Evolutionary conservation across 495 filamentous ascomycete genomes (phyloP).

Genomic region (Annulohypoxylon nitens): DNA sequence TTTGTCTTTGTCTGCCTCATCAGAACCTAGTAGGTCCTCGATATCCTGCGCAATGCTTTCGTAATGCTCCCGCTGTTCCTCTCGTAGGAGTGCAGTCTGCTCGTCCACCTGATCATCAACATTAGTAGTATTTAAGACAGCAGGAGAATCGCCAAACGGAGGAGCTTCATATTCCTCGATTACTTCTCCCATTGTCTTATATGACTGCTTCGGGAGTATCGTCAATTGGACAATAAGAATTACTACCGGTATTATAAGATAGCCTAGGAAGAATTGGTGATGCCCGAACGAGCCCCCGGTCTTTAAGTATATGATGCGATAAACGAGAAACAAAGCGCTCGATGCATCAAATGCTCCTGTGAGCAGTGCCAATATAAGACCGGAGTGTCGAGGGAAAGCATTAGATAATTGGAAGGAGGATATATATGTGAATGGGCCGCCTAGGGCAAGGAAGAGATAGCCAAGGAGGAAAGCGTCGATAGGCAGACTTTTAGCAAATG

Average conservation of each 20-base stretch:
- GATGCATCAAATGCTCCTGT: constrained; percentile 93
- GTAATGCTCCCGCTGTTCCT: constrained; percentile 72
- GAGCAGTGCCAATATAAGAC: constrained; percentile 84
- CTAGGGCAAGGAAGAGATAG: constrained; percentile 85
- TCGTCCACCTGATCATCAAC: constrained; percentile 73
- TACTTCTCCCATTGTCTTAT: constrained; percentile 90
- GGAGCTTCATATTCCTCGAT: constrained; percentile 73
- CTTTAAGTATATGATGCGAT: constrained; percentile 78
- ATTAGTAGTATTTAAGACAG: constrained; percentile 45
- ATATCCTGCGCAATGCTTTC: constrained; percentile 79
- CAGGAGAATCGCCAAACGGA: constrained; percentile 39
- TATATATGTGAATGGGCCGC: constrained; percentile 92
- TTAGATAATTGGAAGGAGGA: constrained; percentile 94
- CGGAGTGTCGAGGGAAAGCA: constrained; percentile 86
- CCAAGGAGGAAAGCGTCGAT: constrained; percentile 81
- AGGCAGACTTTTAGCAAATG: constrained; percentile 73
- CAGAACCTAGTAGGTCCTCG: constrained; percentile 75
- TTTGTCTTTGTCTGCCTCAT: constrained; percentile 66
- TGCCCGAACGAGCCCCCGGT: constrained; percentile 71
- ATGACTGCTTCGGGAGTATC: constrained; percentile 82
- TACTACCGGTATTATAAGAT: constrained; percentile 78
- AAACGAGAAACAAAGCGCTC: constrained; percentile 88
- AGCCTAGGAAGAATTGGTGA: constrained; percentile 79
- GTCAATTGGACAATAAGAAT: constrained; percentile 78
- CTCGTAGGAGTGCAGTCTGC: constrained; percentile 69